Evolutionary conservation across 768 basidiomycete genomes (phyloP), one percentile per base, ranked within the genome.

Genomic region (Lactarius sanguifluus): DNA sequence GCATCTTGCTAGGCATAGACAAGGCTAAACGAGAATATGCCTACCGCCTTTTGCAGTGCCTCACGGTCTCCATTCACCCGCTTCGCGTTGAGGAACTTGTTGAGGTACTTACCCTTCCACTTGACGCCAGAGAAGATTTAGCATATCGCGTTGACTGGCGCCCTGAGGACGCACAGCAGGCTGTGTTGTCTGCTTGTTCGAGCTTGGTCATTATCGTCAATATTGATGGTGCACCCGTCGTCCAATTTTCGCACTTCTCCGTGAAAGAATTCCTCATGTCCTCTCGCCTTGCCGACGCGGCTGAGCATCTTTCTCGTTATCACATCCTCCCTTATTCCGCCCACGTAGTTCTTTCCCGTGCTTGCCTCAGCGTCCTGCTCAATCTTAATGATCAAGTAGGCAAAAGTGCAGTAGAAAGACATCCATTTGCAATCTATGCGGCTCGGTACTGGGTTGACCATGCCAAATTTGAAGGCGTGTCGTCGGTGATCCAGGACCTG

Each of bases 381-480:
- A n/a, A 55, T 13, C 25, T 55, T 5, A 28, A 40, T 40, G 32
- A 8, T 12, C 0, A 3, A 52, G 23, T 50, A 4, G 52, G 60
- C 25, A 18, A 45, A 55, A n/a, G 1, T 9, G 15, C 6, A 8
- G 25, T 60, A 9, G 3, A 56, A 18, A 36, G 45, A 5, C 55
- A 15, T 10, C 64, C 64, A 23, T n/a, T 65, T 23, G 54, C 54
- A 1, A 23, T 54, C 5, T 65, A 65, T 20, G 64, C 64, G 23
- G 59, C 64, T 25, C 59, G n/a, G n/a, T 10, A 65, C 16, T 65
- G 64, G 64, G 52, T 45, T 1, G 52, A 60, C 28, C 64, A 64
- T 15, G 57, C 16, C 2, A 45, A 54, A 20, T 52, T 54, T 20
- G 47, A 40, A 3, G 36, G 28, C 25, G 47, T 36, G 9, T 64